phyloP scores from a whole-genome alignment of 169 alveolate species.

The Plasmodium reichenowi region DNA sequence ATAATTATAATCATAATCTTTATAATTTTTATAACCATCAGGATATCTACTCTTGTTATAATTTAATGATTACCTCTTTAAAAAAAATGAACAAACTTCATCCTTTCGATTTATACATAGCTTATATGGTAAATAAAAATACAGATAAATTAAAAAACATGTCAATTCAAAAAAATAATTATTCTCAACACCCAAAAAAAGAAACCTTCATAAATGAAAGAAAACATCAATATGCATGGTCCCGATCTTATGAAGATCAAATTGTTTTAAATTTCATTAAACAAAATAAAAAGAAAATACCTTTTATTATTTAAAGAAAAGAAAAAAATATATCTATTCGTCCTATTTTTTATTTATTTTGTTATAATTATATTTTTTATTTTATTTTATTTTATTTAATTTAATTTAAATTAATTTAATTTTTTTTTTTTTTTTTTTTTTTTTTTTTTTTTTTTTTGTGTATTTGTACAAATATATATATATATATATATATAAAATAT shows the following conservation, averaged over 20 bases:
- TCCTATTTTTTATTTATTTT: background rate
- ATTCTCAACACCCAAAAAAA: background rate
- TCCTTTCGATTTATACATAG: slow-evolving; percentile 14
- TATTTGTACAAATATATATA: no score
- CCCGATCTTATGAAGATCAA: slow-evolving; percentile 65
- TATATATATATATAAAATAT: no score
- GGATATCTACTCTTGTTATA: slow-evolving; percentile 19
- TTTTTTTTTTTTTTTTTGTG: background rate
- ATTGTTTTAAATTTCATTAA: slow-evolving; percentile 14
- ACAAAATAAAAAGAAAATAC: slow-evolving; percentile 46
- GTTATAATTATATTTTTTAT: no score
- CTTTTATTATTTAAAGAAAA: slow-evolving; percentile 52
- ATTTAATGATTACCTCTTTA: slow-evolving; percentile 11
- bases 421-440: no score
- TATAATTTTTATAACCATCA: no score
- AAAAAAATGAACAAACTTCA: slow-evolving; percentile 26
- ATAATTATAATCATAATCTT: no score
- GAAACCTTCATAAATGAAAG: slow-evolving; percentile 29
- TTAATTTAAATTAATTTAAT: no score
- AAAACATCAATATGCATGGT: slow-evolving; percentile 54
- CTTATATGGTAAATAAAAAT: background rate
- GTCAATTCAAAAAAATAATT: background rate
- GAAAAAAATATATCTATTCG: background rate
- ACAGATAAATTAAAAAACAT: background rate
- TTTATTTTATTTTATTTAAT: no score